Evolutionary conservation across 2,329 filamentous ascomycete genomes (phyloP).

Genomic region (Xylaria sp.): DNA sequence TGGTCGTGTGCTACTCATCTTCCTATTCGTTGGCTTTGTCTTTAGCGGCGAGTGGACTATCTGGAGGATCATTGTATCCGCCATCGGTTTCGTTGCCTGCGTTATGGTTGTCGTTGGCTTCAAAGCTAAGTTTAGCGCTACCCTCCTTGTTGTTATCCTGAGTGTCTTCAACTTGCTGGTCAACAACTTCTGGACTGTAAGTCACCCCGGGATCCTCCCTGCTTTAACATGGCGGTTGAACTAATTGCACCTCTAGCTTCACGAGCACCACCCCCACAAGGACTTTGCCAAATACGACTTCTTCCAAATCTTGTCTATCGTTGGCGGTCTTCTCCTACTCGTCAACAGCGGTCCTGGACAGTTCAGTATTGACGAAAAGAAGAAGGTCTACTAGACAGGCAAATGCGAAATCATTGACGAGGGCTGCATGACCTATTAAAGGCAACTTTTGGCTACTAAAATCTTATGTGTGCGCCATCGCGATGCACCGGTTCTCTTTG

Average conservation of each 20-base stretch:
- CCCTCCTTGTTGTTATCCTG: conserved; percentile 92
- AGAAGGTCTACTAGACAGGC: conserved; percentile 89
- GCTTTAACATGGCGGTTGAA: conserved; percentile 28
- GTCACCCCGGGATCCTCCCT: conserved; percentile 51
- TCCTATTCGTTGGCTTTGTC: conserved; percentile 96
- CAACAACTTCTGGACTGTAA: conserved; percentile 99
- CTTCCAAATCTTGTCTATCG: conserved; percentile 99
- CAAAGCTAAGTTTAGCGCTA: conserved; percentile 99
- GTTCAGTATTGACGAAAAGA: conserved; percentile 99
- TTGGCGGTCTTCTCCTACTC: conserved; percentile 92
- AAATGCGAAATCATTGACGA: conserved; percentile 16
- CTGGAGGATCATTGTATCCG: conserved; percentile 84
- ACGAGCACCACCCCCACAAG: conserved; percentile 98
- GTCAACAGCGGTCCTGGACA: conserved; percentile 99
- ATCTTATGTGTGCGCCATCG: conserved; percentile 12
- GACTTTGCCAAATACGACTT: conserved; percentile 99
- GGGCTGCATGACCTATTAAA: conserved; percentile 19
- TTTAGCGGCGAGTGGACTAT: conserved; percentile 94
- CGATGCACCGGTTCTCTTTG: conserved; percentile 30
- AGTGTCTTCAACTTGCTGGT: conserved; percentile 97
- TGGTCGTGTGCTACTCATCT: conserved; percentile 93
- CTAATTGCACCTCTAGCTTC: conserved; percentile 70
- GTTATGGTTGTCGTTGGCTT: conserved; percentile 99
- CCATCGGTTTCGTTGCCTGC: conserved; percentile 88
- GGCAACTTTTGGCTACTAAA: conserved; percentile 33